Evolutionary conservation across 2,329 filamentous ascomycete genomes (phyloP).

Genomic region (Penicillium sclerotigenum): DNA sequence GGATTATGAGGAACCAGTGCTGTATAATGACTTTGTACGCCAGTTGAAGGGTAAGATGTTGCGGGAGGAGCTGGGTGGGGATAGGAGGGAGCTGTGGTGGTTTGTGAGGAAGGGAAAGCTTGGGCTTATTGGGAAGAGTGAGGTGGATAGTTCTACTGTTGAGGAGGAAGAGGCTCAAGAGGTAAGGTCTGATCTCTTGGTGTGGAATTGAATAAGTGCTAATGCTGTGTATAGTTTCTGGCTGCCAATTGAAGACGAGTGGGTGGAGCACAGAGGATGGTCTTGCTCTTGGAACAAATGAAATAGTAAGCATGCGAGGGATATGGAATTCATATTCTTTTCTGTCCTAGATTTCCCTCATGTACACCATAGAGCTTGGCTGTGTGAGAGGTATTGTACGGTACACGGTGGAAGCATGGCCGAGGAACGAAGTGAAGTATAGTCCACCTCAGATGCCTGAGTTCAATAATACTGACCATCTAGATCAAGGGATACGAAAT

Average conservation of each 20-base stretch:
- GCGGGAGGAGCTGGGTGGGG: slow-evolving; percentile 67
- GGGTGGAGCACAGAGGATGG: background rate
- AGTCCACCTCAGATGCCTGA: background rate
- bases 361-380: background rate
- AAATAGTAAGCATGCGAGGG: background rate
- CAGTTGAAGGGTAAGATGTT: slow-evolving; percentile 71
- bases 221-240: slow-evolving; percentile 3
- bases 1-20: slow-evolving; percentile 67
- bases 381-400: background rate
- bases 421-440: background rate
- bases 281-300: background rate
- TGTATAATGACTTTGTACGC: slow-evolving; percentile 73
- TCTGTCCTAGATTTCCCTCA: background rate
- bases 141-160: slow-evolving; percentile 63
- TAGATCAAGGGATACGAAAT: background rate
- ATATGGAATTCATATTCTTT: background rate
- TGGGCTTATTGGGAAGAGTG: slow-evolving; percentile 66
- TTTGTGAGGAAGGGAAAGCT: slow-evolving; percentile 63
- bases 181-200: slow-evolving; percentile 27
- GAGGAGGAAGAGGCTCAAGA: slow-evolving; percentile 68
- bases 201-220: background rate
- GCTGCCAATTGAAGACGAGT: background rate
- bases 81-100: slow-evolving; percentile 81
- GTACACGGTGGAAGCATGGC: background rate
- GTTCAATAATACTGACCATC: background rate